These are phyloP conservation scores for Lepiota venenata DNA, from an alignment of 768 basidiomycete genomes.

Conservation along the genomic window DNA sequence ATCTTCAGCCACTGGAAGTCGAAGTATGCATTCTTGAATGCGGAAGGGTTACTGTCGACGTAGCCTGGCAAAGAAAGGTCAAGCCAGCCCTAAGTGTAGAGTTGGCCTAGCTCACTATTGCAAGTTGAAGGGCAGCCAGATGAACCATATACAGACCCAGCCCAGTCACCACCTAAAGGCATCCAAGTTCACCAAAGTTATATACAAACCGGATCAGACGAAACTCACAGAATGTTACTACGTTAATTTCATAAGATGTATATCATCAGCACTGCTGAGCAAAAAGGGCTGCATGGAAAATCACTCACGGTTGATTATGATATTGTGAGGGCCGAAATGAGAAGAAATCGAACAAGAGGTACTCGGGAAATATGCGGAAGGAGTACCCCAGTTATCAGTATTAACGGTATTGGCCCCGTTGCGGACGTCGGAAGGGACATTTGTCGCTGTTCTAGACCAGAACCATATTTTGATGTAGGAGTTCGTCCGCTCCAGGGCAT, in stretches of 20 bases:
- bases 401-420: constrained; percentile 26
- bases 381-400: constrained; percentile 47
- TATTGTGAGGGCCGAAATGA: constrained; percentile 51
- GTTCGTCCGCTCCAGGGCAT: constrained; percentile 50
- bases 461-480: constrained; percentile 58
- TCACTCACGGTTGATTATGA: constrained; percentile 49
- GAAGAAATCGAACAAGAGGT: constrained; percentile 49
- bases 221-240: constrained; percentile 52
- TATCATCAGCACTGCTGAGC: no score
- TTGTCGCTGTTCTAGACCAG: constrained; percentile 45
- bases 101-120: not conserved
- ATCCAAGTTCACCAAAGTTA: not conserved
- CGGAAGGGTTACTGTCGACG: constrained; percentile 58
- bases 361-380: constrained; percentile 54
- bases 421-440: constrained; percentile 39
- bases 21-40: constrained; percentile 65
- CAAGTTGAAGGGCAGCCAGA: constrained; percentile 13
- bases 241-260: not conserved
- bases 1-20: constrained; percentile 32
- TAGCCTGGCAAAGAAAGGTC: constrained; percentile 33
- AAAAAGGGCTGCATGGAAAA: not conserved
- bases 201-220: not conserved
- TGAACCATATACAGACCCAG: constrained; percentile 3
- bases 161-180: constrained; percentile 14
- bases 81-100: not conserved